Percentiles rank a stretch among this genome's conserved stretches.
Evolutionary conservation across 2,329 filamentous ascomycete genomes (phyloP).

Genomic region (Fusarium protoensiforme): DNA sequence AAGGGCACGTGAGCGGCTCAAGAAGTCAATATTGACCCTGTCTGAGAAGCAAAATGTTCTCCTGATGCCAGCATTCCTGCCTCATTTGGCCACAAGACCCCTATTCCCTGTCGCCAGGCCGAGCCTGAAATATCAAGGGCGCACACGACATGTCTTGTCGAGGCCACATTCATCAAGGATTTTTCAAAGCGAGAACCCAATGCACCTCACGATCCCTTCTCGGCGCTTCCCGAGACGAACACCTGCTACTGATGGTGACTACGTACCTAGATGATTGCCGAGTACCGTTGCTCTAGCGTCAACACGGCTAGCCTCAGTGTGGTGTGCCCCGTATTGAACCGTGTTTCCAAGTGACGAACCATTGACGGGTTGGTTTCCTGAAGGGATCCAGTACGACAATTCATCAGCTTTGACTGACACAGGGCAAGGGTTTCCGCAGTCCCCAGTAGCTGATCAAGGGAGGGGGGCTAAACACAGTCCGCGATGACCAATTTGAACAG

Average conservation of each 20-base stretch:
- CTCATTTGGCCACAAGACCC: not conserved
- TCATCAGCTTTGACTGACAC: not conserved
- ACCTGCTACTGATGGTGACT: not conserved
- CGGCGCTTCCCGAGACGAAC: not conserved
- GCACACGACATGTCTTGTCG: slow-evolving; percentile 22
- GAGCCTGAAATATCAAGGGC: not conserved
- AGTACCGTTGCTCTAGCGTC: not conserved
- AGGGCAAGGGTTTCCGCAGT: not conserved
- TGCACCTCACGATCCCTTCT: not conserved
- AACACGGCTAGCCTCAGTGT: not conserved
- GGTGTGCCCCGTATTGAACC: not conserved
- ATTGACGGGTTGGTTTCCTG: not conserved
- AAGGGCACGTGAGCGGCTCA: slow-evolving; percentile 7
- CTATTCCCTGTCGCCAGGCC: not conserved
- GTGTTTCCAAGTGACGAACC: not conserved
- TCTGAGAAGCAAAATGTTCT: not conserved
- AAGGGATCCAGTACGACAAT: not conserved
- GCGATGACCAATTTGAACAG: not conserved
- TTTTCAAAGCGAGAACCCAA: not conserved
- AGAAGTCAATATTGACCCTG: not conserved
- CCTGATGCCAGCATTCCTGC: not conserved
- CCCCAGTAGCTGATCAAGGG: not conserved
- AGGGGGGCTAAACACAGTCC: not conserved
- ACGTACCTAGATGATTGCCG: not conserved
- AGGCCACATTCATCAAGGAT: not conserved